A percentile compares a stretch with the other conserved stretches of the same genome.
These are phyloP conservation scores for Penicillium argentinense DNA, from an alignment of 495 filamentous ascomycete species.

Conservation along the genomic window DNA sequence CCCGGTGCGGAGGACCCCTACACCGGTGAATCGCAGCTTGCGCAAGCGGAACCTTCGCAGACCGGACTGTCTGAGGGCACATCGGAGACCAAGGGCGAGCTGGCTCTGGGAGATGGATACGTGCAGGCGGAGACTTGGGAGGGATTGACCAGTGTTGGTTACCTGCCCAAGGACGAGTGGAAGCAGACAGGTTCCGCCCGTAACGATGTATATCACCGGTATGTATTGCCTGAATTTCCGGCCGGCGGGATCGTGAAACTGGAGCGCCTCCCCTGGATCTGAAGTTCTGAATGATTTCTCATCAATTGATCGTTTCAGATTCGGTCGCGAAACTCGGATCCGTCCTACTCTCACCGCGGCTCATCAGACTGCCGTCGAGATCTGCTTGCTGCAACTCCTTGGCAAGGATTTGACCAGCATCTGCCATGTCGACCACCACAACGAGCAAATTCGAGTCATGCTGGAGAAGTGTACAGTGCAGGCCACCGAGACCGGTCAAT, in stretches of 20 bases:
- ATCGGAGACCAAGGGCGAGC: conserved; percentile 20
- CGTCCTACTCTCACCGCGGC: conserved; percentile 24
- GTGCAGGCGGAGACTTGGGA: conserved; percentile 22
- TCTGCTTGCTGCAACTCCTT: conserved; percentile 37
- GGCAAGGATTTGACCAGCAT: conserved; percentile 32
- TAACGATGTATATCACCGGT: conserved; percentile 19
- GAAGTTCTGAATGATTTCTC: conserved; percentile 1
- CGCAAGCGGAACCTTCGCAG: no score
- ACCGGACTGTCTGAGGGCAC: no score
- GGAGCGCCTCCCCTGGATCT: no score
- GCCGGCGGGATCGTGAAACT: neutral
- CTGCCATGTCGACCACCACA: conserved; percentile 31
- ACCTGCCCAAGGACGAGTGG: conserved; percentile 15
- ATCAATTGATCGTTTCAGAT: conserved; percentile 17
- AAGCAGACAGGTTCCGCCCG: neutral
- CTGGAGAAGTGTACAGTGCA: conserved; percentile 13
- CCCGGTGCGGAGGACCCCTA: conserved; percentile 57
- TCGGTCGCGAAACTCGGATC: conserved; percentile 9
- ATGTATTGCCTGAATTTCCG: conserved; percentile 7
- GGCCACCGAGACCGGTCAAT: conserved; percentile 18
- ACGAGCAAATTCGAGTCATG: conserved; percentile 28
- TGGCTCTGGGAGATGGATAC: conserved; percentile 11
- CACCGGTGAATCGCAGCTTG: conserved; percentile 32
- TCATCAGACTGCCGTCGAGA: conserved; percentile 49
- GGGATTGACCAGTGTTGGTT: conserved; percentile 18